Base-by-base conservation (phyloP, 352 stramenopile genomes). In the Phytophthora citricola region DNA sequence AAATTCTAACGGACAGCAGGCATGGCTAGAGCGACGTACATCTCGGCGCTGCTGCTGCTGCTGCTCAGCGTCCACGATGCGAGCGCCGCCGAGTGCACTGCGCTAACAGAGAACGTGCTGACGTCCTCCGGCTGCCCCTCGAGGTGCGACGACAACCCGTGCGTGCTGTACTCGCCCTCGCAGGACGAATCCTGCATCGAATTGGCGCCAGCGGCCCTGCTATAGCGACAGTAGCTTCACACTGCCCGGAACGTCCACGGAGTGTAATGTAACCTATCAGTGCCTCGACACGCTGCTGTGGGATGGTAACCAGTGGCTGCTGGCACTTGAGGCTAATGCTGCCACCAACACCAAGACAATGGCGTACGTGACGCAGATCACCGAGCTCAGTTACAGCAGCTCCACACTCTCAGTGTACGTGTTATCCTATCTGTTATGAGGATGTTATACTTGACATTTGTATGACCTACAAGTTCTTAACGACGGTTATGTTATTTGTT, bases 251-350 rank as follows among this genome's bases (percentile, higher is more conserved):
- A 48, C 69, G 1, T 54, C 49, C 15, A 55, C 53, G 5, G 39
- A 38, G 22, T 89, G 80, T 52, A 74, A 87, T 24, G 34, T 90
- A 10, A 88, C 74, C 22, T 90, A 85, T 32, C 79, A 90, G 61
- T 90, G 81, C 20, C 58, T 90, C 15, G 71, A 84, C 46, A 71
- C 61, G 44, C 52, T 89, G 34, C 50, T 89, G 12, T 72, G 54
- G 50, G 58, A 70, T 36, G 67, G 65, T 9, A 69, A 74, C 11
- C 65, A 77, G 60, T 85, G 68, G 65, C 49, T 89, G 3, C 41
- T 87, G 34, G 58, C 53, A 10, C 58, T 78, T 11, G 62, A 69
- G 11, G 58, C 65, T 11, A 82, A 74, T 34, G 56, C 41, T 10
- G 43, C 66, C 9, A 63, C 58, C 1, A 47, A 63, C 43, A 49